Conservation (phyloP, 345 rosid species). For the Arabidopsis arenosa region DNA sequence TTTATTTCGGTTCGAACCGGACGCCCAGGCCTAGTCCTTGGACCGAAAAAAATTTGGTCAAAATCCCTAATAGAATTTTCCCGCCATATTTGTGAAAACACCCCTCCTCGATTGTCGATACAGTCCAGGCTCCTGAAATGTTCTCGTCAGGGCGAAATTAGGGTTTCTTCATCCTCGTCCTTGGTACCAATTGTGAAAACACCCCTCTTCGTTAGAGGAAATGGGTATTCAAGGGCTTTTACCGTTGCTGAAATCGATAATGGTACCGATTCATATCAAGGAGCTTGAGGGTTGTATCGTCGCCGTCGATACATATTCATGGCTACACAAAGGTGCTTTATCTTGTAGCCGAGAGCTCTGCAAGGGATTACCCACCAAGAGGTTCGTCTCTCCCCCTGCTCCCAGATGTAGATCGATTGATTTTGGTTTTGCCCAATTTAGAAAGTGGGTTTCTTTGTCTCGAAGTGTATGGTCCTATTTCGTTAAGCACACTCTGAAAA, state of each 20-base stretch:
- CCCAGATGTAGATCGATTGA: constrained; percentile 24
- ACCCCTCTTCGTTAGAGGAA: too few relatives aligned
- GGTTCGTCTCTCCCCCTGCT: constrained; percentile 33
- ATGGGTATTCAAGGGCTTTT: constrained; percentile 72
- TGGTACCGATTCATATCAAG: constrained; percentile 73
- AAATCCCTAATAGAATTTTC: constrained; percentile 36
- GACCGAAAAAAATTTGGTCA: neutral
- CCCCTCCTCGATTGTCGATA: constrained; percentile 5
- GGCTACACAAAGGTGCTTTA: constrained; percentile 65
- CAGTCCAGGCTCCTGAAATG: constrained; percentile 14
- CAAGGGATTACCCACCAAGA: constrained; percentile 48
- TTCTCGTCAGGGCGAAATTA: constrained; percentile 20
- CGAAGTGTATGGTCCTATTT: neutral
- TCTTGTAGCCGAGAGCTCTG: constrained; percentile 52
- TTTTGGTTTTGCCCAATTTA: constrained; percentile 10
- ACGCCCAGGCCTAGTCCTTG: too few relatives aligned
- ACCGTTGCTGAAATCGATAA: constrained; percentile 85
- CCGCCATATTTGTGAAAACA: constrained; percentile 36
- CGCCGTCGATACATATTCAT: constrained; percentile 93
- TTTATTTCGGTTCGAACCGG: too few relatives aligned
- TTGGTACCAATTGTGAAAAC: too few relatives aligned
- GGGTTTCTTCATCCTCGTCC: constrained; percentile 28
- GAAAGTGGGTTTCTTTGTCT: constrained; percentile 23
- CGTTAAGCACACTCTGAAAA: neutral
- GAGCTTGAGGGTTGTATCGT: constrained; percentile 78